Percentiles rank a stretch among this genome's conserved stretches.
phyloP scores from a whole-genome alignment of 164 flowering plant genomes.

The Buxus sempervirens region DNA sequence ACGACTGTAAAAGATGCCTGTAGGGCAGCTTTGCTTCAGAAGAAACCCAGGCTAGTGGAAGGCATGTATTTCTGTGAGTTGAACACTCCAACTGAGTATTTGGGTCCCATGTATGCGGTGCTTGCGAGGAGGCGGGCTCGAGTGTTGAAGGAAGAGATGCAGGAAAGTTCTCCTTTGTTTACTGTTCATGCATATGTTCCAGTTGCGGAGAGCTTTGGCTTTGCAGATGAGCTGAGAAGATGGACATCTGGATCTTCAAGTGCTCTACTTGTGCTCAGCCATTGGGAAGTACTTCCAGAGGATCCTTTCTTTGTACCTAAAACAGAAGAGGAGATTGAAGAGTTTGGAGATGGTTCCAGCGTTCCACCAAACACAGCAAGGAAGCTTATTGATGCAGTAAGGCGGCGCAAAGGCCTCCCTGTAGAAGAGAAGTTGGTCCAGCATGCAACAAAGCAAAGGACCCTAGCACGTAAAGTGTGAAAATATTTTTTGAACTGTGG shows the following conservation, averaged over 20 bases:
- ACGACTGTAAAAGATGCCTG: slow-evolving; percentile 82
- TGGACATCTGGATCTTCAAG: slow-evolving; percentile 46
- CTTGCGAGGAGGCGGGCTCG: slow-evolving; percentile 71
- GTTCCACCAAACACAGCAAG: slow-evolving; percentile 82
- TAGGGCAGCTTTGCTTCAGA: slow-evolving; percentile 73
- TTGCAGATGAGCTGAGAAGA: slow-evolving; percentile 24
- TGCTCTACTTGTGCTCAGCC: slow-evolving; percentile 73
- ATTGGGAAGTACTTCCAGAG: slow-evolving; percentile 77
- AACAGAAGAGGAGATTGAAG: slow-evolving; percentile 91
- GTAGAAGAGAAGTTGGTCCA: slow-evolving; percentile 95
- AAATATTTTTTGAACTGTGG: neutral
- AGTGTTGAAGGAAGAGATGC: slow-evolving; percentile 14
- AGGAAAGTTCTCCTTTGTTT: neutral
- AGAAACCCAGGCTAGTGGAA: slow-evolving; percentile 81
- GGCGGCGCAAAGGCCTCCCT: slow-evolving; percentile 83
- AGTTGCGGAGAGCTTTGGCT: too few species aligned
- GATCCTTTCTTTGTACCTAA: slow-evolving; percentile 95
- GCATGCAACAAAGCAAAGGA: slow-evolving; percentile 93
- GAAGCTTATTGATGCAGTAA: slow-evolving; percentile 84
- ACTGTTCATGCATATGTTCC: too few species aligned
- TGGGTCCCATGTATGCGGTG: slow-evolving; percentile 83
- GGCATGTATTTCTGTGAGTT: slow-evolving; percentile 84
- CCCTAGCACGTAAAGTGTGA: slow-evolving; percentile 85
- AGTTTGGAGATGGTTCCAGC: slow-evolving; percentile 93
- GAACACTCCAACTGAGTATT: slow-evolving; percentile 72